Evolutionary conservation across 495 filamentous ascomycete species (phyloP).

Genomic region (Neurospora sp.): DNA sequence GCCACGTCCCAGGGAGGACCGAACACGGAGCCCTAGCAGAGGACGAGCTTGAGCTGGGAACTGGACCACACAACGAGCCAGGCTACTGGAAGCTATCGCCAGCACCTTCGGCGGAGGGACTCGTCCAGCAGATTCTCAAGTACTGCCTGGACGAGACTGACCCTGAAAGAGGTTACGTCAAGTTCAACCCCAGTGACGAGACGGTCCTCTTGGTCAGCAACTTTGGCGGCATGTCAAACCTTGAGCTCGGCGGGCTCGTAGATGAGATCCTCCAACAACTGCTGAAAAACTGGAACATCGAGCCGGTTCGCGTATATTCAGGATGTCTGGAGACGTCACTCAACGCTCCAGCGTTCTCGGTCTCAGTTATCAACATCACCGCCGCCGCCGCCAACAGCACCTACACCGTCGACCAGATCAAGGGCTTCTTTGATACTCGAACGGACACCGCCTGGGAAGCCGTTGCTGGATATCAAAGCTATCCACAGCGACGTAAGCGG

Average conservation of each 20-base stretch:
- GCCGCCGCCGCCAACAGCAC: conserved; percentile 27
- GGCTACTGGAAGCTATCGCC: conserved; percentile 46
- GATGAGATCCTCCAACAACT: conserved; percentile 43
- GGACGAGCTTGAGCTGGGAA: conserved; percentile 46
- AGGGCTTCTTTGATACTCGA: conserved; percentile 40
- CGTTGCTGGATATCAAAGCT: conserved; percentile 28
- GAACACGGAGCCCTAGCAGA: conserved; percentile 40
- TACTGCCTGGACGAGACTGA: conserved; percentile 48
- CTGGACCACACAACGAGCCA: conserved; percentile 55
- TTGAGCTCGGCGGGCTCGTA: conserved; percentile 49
- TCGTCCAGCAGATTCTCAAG: conserved; percentile 43
- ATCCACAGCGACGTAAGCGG: conserved; percentile 20
- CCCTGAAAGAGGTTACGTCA: conserved; percentile 46
- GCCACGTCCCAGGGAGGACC: conserved; percentile 50
- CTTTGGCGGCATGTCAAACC: conserved; percentile 51
- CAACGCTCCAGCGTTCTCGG: conserved; percentile 53
- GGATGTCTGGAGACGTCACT: conserved; percentile 50
- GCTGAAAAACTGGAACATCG: conserved; percentile 29
- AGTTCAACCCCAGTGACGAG: conserved; percentile 44
- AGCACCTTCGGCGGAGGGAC: conserved; percentile 40
- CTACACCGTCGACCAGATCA: conserved; percentile 38
- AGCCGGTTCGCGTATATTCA: conserved; percentile 30
- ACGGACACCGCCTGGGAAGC: conserved; percentile 46
- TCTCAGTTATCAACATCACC: conserved; percentile 48
- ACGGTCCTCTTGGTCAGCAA: conserved; percentile 51